Evolutionary conservation across 2,329 filamentous ascomycete genomes (phyloP), one percentile per base, ranked within the genome.

Genomic region (Trichoderma cornu-damae): DNA sequence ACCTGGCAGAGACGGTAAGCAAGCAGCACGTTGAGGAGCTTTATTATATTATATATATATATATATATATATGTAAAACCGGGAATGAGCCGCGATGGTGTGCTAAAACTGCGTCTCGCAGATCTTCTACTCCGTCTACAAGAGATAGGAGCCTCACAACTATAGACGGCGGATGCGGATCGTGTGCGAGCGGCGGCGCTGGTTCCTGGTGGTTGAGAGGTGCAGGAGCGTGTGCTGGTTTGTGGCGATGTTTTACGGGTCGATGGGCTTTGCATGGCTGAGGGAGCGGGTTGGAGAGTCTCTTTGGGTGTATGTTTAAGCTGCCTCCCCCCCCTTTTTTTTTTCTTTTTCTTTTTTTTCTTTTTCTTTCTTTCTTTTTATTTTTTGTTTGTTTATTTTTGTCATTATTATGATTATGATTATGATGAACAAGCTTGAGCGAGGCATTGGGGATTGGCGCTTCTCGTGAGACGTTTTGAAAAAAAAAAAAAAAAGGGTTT

Each of bases 1-100:
- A 67, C 34, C 4, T 64, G 49, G 59, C 28, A 6, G 66, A 67
- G 47, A 67, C 66, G 43, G 66, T 53, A 26, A 16, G 28, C 9
- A 11, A n/a, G n/a, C n/a, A n/a, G n/a, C n/a, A 9, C 4, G 5
- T 8, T 11, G 4, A n/a, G 2, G 6, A 3, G 6, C 9, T 47
- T 9, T n/a, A 0, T 64, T 44, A 35, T 59, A 3, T 40, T 30
- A 18, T 7, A 1, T 20, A 14, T n/a, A 12, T 34, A n/a, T 30
- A 3, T 14, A n/a, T n/a, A n/a, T n/a, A n/a, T n/a, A n/a, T n/a
- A n/a, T n/a, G n/a, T n/a, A n/a, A n/a, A n/a, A n/a, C n/a, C n/a
- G n/a, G n/a, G 22, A 18, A 3, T 6, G 35, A 30, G 20, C 3
- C 9, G 16, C 6, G 14, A 16, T 4, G 7, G 8, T 9, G 14